Percentiles rank a stretch among this genome's conserved stretches.
phyloP scores from a whole-genome alignment of 2,329 filamentous ascomycete genomes.

The Conoideocrella luteorostrata region DNA sequence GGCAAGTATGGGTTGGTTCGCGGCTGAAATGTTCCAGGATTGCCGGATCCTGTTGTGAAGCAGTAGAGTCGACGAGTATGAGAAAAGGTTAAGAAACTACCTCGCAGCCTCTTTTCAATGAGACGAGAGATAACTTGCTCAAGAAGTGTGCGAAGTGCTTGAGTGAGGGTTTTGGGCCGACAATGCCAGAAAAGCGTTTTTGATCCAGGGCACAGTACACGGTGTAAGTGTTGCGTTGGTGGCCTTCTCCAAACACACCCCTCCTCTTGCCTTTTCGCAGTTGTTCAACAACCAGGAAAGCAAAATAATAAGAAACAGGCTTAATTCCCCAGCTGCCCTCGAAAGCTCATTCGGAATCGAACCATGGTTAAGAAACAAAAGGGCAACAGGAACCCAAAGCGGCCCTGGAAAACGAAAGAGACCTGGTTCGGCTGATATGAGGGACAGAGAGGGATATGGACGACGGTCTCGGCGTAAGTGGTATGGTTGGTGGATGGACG shows the following conservation, averaged over 20 bases:
- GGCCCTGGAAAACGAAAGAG: constrained; percentile 11
- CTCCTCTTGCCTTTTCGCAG: constrained; percentile 3
- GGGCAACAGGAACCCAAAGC: constrained; percentile 8
- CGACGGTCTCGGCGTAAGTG: constrained; percentile 16
- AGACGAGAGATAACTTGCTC: too few species aligned
- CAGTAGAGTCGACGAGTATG: too few species aligned
- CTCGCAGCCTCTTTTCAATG: too few species aligned
- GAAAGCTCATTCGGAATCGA: constrained; percentile 9
- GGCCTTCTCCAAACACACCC: constrained; percentile 7
- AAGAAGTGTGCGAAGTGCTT: not conserved
- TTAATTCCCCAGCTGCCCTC: constrained; percentile 6
- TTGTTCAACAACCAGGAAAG: not conserved
- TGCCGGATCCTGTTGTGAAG: too few species aligned
- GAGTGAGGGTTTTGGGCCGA: constrained; percentile 2
- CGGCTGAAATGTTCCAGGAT: too few species aligned
- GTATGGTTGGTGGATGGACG: constrained; percentile 14
- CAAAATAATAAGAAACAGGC: constrained; percentile 4
- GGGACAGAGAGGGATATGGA: constrained; percentile 14
- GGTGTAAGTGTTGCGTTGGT: constrained; percentile 9
- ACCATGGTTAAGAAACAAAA: constrained; percentile 19
- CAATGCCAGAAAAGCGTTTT: constrained; percentile 1
- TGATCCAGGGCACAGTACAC: not conserved
- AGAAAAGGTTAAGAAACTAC: too few species aligned
- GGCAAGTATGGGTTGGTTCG: too few species aligned
- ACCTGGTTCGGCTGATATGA: constrained; percentile 15